phyloP scores from a whole-genome alignment of 495 filamentous ascomycete genomes.

The Tuber borchii region DNA sequence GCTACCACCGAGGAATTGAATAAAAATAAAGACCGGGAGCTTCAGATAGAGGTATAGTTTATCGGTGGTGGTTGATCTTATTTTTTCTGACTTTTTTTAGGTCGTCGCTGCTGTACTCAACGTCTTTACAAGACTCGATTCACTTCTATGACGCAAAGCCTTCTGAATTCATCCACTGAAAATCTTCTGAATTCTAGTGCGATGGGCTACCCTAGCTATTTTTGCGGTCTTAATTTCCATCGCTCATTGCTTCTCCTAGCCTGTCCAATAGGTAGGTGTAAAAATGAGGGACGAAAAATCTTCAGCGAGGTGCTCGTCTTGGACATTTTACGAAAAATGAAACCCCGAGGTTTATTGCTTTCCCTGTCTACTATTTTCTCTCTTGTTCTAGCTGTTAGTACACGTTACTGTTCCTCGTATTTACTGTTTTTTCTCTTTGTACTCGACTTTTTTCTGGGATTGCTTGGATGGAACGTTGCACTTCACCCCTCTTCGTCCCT shows the following conservation, averaged over 20 bases:
- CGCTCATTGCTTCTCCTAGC: background rate
- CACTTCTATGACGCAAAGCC: slow-evolving; percentile 60
- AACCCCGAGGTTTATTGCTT: background rate
- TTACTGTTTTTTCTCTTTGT: background rate
- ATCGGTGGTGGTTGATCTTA: background rate
- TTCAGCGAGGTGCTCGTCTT: background rate
- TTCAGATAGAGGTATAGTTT: slow-evolving; percentile 77
- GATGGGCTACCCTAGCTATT: background rate
- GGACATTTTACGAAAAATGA: background rate
- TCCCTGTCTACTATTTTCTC: background rate
- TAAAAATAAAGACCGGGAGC: slow-evolving; percentile 76
- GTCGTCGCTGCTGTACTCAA: slow-evolving; percentile 90
- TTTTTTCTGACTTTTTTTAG: slow-evolving; percentile 43
- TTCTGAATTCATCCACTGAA: background rate
- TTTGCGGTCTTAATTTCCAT: background rate
- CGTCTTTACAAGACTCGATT: slow-evolving; percentile 94
- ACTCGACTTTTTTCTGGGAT: background rate
- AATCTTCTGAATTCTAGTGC: background rate
- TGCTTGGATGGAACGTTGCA: background rate
- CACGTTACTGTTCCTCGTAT: background rate
- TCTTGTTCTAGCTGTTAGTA: background rate
- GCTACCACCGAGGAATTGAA: slow-evolving; percentile 82
- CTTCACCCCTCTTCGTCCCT: background rate
- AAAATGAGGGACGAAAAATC: background rate
- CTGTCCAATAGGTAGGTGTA: background rate